phyloP scores from a whole-genome alignment of 805 yeast species.

The Saccharomycopsis schoenii region DNA sequence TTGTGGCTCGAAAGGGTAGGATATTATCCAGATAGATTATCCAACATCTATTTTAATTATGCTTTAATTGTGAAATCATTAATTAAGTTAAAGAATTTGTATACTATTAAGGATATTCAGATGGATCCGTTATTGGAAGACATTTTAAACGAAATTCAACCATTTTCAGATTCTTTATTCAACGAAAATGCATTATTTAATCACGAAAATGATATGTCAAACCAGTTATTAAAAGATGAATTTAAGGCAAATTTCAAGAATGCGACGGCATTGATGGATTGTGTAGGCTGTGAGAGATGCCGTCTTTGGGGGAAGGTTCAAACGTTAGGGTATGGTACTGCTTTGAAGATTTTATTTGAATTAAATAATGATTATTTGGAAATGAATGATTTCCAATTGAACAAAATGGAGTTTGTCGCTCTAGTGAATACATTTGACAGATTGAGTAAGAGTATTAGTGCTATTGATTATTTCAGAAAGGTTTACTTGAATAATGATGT shows the following conservation, averaged over 20 bases:
- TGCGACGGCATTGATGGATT: conserved; percentile 90
- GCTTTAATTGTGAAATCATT: conserved; percentile 79
- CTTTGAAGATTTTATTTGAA: conserved; percentile 83
- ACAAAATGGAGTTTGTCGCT: conserved; percentile 81
- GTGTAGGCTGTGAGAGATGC: conserved; percentile 97
- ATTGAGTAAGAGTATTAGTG: conserved; percentile 70
- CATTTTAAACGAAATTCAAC: conserved; percentile 29
- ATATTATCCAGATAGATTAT: conserved; percentile 73
- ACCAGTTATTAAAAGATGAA: conserved; percentile 60
- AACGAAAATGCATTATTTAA: conserved; percentile 42
- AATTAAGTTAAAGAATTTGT: conserved; percentile 48
- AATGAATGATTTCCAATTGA: conserved; percentile 42
- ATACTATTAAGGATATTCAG: conserved; percentile 33
- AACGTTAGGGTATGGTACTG: conserved; percentile 96
- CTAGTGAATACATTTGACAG: conserved; percentile 88
- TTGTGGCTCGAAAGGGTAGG: conserved; percentile 89
- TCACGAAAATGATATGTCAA: conserved; percentile 31
- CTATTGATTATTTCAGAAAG: conserved; percentile 52
- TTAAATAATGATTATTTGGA: conserved; percentile 39
- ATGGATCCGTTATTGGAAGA: conserved; percentile 38
- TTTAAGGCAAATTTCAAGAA: conserved; percentile 80
- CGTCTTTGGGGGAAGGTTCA: conserved; percentile 97
- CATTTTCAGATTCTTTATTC: conserved; percentile 29
- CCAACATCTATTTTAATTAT: conserved; percentile 87
- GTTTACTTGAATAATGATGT: conserved; percentile 3